Base-by-base conservation (phyloP, 1,139 yeast genomes). In the Martiniozyma asiatica region DNA sequence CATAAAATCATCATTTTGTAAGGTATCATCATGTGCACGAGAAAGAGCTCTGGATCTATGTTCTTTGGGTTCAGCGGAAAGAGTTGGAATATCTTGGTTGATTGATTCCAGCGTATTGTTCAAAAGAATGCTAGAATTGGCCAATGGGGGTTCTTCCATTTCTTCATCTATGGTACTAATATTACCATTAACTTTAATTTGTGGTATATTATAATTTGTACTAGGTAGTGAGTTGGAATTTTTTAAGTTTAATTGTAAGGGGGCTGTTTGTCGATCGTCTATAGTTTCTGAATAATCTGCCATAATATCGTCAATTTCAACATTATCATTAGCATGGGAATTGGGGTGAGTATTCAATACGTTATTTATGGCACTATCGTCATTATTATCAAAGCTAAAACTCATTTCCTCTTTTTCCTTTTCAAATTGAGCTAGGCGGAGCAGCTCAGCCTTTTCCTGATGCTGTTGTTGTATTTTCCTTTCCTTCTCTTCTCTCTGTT, bases 1-100 rank as follows among this genome's bases (percentile, higher is more conserved):
- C 34, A 70, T 78, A n/a, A 73, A 36, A 20, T 50, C 47, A 23
- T 33, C 36, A 7, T 42, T 44, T 15, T 40, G 36, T 6, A 27
- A 20, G 9, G 38, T 40, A 5, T 45, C 50, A 9, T 35, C 34
- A n/a, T 40, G 39, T 4, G 39, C 44, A 24, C 49, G 41, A 26
- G 50, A 47, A 29, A 47, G 42, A 2, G 54, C 47, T 33, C 53
- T 38, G 1, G 51, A 43, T 31, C 51, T 37, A 2, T 46, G 42
- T 30, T n/a, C n/a, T n/a, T n/a, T n/a, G n/a, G n/a, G n/a, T n/a
- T n/a, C n/a, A n/a, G n/a, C n/a, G n/a, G n/a, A n/a, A n/a, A n/a
- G n/a, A n/a, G n/a, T n/a, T n/a, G n/a, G n/a, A n/a, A n/a, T n/a
- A n/a, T n/a, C n/a, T n/a, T n/a, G n/a, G n/a, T n/a, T n/a, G n/a